Evolutionary conservation across 2,329 filamentous ascomycete species (phyloP).

Genomic region (Apiospora pterosperma): DNA sequence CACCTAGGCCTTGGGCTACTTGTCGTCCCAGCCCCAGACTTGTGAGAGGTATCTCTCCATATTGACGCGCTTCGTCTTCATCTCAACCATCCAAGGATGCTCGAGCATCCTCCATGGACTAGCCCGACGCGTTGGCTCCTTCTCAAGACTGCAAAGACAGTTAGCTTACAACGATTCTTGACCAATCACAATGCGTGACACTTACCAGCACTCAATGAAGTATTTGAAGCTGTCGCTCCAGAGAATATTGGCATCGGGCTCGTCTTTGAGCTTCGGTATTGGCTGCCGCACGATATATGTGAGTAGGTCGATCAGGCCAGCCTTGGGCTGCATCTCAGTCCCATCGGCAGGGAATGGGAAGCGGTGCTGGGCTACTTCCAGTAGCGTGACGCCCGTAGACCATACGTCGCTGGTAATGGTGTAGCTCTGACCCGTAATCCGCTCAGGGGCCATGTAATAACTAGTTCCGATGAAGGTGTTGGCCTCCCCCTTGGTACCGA

Average conservation of each 20-base stretch:
- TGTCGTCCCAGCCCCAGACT: slow-evolving; percentile 95
- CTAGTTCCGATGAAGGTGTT: slow-evolving; percentile 99
- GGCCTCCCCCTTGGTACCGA: slow-evolving; percentile 96
- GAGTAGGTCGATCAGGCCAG: slow-evolving; percentile 88
- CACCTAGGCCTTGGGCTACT: slow-evolving; percentile 1
- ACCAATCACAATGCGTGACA: slow-evolving; percentile 22
- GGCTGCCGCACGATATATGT: slow-evolving; percentile 97
- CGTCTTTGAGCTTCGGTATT: slow-evolving; percentile 93
- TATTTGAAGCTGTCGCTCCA: slow-evolving; percentile 99
- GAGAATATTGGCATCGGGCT: slow-evolving; percentile 81
- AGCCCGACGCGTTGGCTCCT: slow-evolving; percentile 80
- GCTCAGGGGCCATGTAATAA: slow-evolving; percentile 98
- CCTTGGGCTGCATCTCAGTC: slow-evolving; percentile 89
- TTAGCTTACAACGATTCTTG: slow-evolving; percentile 13
- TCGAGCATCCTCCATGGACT: slow-evolving; percentile 99
- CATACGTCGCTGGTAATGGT: slow-evolving; percentile 98
- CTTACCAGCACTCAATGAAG: slow-evolving; percentile 98
- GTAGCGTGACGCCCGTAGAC: slow-evolving; percentile 91
- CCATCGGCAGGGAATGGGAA: slow-evolving; percentile 98
- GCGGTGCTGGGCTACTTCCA: slow-evolving; percentile 98
- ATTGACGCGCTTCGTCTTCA: slow-evolving; percentile 93
- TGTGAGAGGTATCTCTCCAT: slow-evolving; percentile 92
- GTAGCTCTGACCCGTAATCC: slow-evolving; percentile 95
- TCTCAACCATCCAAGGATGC: slow-evolving; percentile 98
- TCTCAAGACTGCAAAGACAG: slow-evolving; percentile 69